Percentiles rank a stretch among this genome's conserved stretches.
These are phyloP conservation scores for Mrakia frigida DNA, from an alignment of 768 basidiomycete genomes.

Conservation along the genomic window DNA sequence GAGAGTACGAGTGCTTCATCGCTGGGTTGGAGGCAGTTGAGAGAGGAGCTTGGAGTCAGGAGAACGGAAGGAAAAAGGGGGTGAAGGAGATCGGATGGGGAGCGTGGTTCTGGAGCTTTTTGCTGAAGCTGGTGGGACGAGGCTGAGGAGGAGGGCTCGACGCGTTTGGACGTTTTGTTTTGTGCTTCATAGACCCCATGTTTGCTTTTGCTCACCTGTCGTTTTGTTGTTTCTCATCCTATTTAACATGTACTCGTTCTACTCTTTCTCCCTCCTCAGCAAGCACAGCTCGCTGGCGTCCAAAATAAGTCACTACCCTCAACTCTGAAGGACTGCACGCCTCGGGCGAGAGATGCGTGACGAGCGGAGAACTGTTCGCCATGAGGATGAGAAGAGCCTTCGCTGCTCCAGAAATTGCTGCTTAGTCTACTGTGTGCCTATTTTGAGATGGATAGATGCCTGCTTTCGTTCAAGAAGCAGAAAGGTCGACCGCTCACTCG, in stretches of 20 bases:
- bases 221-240: neutral
- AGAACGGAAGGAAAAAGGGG: neutral
- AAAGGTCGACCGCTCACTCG: too few species aligned
- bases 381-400: conserved; percentile 9
- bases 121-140: neutral
- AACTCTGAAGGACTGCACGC: neutral
- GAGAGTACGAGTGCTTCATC: conserved; percentile 33
- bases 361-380: conserved; percentile 7
- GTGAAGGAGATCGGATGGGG: neutral
- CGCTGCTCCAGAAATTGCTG: too few species aligned
- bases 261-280: too few species aligned
- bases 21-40: neutral
- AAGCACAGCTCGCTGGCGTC: too few species aligned
- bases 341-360: neutral
- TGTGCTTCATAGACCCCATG: too few species aligned
- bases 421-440: too few species aligned
- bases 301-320: conserved; percentile 12
- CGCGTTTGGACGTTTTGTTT: neutral
- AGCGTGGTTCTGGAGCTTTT: neutral
- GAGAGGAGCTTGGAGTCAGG: neutral
- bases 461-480: too few species aligned
- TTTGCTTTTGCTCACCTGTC: neutral
- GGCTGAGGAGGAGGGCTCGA: neutral
- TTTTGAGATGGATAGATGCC: too few species aligned
- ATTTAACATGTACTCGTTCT: too few species aligned